Evolutionary conservation across 2,329 filamentous ascomycete species (phyloP), one percentile per base, ranked within the genome.

Genomic region (Trichoderma endophyticum): DNA sequence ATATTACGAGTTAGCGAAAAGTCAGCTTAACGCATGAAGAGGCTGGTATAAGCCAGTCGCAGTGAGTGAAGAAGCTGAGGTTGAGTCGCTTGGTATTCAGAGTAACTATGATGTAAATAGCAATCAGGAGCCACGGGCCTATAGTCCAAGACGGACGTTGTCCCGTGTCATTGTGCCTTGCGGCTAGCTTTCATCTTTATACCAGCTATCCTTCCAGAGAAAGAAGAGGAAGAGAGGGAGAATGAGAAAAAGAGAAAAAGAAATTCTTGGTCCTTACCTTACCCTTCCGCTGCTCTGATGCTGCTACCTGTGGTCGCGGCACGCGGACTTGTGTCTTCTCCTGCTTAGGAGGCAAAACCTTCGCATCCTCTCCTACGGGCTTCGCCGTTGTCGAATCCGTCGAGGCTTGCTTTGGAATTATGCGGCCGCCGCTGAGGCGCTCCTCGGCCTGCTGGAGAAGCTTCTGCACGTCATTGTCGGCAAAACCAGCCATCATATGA

Each of bases 21-120:
- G 28, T 57, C 39, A 15, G 6, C 56, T 24, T 24, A 6, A 4
- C 21, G 24, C 14, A n/a, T 43, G 18, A 18, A 32, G 30, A 57
- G 36, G 60, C 43, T 5, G 43, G 11, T n/a, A 56, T 30, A 24
- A 26, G 24, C 30, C 51, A 21, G 28, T n/a, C 26, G 39, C 5
- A 26, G 9, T 36, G 24, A 59, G 30, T 26, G 28, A 56, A 21
- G 30, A 26, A 60, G 71, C 4, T 12, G 59, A 28, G 28, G 18
- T 3, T 18, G 34, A 26, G 18, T 59, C 62, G 56, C 36, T 48
- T 62, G 70, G 70, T 75, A 77, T 76, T 92, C 90, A 92, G 90
- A 91, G 90, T 92, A 92, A 92, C 90, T 92, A 92, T 92, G 85
- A 86, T 82, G 81, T 70, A 81, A 81, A 83, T 21, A 82, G 83